A percentile compares a stretch with the other conserved stretches of the same genome.
Conservation (phyloP, 192 early-diverging fungal species). For the Phycomyces blakesleeanus region DNA sequence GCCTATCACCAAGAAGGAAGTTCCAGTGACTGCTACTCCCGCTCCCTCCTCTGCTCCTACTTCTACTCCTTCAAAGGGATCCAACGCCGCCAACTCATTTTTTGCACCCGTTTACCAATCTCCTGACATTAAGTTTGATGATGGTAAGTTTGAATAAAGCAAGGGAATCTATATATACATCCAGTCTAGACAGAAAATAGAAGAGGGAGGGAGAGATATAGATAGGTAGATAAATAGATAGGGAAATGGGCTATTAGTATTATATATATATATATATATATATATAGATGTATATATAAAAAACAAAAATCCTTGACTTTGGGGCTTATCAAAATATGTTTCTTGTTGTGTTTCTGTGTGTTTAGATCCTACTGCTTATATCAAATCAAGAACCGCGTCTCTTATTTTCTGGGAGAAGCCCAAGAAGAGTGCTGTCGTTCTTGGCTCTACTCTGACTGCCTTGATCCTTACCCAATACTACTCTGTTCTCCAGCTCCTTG, state of each 20-base stretch:
- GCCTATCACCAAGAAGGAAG: neutral
- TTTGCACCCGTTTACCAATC: neutral
- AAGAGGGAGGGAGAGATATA: too few relatives aligned
- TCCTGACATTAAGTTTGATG: slow-evolving; percentile 18
- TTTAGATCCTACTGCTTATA: slow-evolving; percentile 20
- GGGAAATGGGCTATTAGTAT: too few relatives aligned
- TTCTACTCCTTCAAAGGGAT: neutral
- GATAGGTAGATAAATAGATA: too few relatives aligned
- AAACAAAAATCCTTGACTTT: too few relatives aligned
- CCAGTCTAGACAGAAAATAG: neutral
- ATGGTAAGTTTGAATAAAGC: slow-evolving; percentile 12
- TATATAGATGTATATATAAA: too few relatives aligned
- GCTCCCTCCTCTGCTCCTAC: too few relatives aligned
- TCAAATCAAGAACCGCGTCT: slow-evolving; percentile 20
- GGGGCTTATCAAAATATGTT: too few relatives aligned
- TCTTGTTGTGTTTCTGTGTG: neutral
- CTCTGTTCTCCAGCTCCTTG: slow-evolving; percentile 29
- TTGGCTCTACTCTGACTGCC: slow-evolving; percentile 14
- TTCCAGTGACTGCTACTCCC: neutral
- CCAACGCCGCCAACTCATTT: neutral
- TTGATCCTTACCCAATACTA: slow-evolving; percentile 33
- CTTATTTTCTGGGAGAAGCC: slow-evolving; percentile 37
- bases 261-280: too few relatives aligned
- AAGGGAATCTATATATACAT: neutral
- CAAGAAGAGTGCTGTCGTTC: slow-evolving; percentile 13